A percentile compares a stretch with the other conserved stretches of the same genome.
These are phyloP conservation scores for Acanthamoeba sp. DNA, from an alignment of 208 protist species.

Conservation along the genomic window DNA sequence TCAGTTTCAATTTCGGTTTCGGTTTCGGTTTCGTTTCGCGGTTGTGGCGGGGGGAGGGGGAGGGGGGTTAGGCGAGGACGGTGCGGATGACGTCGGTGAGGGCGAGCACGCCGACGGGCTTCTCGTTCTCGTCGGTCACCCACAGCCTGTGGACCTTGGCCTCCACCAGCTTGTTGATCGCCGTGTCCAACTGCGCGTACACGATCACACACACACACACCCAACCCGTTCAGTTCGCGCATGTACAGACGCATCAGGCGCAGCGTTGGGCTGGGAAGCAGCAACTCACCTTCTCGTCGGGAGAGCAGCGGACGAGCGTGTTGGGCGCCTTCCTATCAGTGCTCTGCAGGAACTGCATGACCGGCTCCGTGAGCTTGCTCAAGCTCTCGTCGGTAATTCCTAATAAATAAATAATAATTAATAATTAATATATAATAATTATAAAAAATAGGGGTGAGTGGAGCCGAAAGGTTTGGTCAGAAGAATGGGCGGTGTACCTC, in stretches of 20 bases:
- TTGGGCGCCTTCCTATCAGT: background rate
- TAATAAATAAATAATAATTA: no score
- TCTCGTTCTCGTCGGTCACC: slow-evolving; percentile 38
- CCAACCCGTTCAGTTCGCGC: no score
- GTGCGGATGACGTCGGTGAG: slow-evolving; percentile 1
- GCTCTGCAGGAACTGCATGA: background rate
- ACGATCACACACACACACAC: background rate
- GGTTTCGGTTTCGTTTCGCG: no score
- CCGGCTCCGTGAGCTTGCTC: background rate
- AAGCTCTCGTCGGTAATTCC: background rate
- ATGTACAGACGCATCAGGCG: background rate
- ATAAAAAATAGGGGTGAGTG: background rate
- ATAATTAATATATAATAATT: no score
- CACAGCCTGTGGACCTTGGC: slow-evolving; percentile 37
- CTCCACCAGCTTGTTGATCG: slow-evolving; percentile 32
- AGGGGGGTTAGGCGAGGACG: background rate
- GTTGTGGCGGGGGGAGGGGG: no score
- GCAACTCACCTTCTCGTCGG: background rate
- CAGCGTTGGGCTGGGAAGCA: background rate
- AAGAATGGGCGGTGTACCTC: background rate
- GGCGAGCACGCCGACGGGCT: slow-evolving; percentile 13
- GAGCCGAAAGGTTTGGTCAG: background rate
- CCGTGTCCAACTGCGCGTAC: background rate
- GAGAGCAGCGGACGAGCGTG: background rate
- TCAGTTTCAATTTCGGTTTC: no score